Evolutionary conservation across 192 early-diverging fungal species (phyloP).

Genomic region (Lobosporangium transversale): DNA sequence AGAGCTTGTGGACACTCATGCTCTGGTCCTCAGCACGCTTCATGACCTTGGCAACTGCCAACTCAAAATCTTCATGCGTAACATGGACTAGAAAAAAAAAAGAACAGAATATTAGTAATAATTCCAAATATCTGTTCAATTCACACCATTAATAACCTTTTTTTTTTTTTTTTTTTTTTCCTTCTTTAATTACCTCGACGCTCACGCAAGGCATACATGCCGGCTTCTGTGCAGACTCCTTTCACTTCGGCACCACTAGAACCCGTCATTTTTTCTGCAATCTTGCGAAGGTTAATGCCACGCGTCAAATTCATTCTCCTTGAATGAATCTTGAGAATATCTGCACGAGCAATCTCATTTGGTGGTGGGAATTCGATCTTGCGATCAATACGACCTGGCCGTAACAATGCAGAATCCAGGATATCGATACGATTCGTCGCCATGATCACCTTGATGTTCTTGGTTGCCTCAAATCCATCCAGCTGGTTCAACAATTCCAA

Average conservation of each 20-base stretch:
- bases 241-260: conserved; percentile 92
- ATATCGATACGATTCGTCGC: conserved; percentile 94
- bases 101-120: no score
- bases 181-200: conserved; percentile 63
- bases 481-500: conserved; percentile 90
- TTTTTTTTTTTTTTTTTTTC: neutral
- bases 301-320: conserved; percentile 92
- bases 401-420: conserved; percentile 85
- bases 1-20: conserved; percentile 96
- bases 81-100: conserved; percentile 79
- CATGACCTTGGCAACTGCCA: conserved; percentile 99
- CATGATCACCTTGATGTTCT: conserved; percentile 95
- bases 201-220: conserved; percentile 93
- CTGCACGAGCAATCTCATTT: conserved; percentile 83
- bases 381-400: conserved; percentile 90
- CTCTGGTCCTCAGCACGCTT: conserved; percentile 98
- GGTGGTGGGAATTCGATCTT: conserved; percentile 94
- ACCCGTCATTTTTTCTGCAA: conserved; percentile 87
- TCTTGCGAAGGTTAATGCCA: conserved; percentile 90
- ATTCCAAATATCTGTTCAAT: no score
- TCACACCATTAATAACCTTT: no score
- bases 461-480: conserved; percentile 90
- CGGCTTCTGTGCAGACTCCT: conserved; percentile 89
- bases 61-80: conserved; percentile 99
- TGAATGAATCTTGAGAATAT: conserved; percentile 92